Conservation (phyloP, 768 basidiomycete species). For the Candolleomyces efflorescens region DNA sequence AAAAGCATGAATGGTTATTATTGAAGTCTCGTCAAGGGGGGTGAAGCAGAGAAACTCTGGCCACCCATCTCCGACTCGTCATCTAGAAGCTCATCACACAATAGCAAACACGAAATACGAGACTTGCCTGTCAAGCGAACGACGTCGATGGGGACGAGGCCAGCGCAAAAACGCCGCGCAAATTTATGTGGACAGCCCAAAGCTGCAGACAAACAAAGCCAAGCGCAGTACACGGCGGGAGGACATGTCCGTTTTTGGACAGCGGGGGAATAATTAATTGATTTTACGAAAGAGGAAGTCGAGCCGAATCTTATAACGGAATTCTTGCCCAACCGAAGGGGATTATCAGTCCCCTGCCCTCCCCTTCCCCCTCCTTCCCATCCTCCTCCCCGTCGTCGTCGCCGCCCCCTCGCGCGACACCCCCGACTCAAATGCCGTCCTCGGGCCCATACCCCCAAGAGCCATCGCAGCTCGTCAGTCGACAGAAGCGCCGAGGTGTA, state of each 20-base stretch:
- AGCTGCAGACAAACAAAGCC: constrained; percentile 19
- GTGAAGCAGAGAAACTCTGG: constrained; percentile 57
- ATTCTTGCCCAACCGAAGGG: constrained; percentile 1
- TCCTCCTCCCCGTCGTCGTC: constrained; percentile 22
- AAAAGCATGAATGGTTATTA: constrained; percentile 91
- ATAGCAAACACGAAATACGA: constrained; percentile 13
- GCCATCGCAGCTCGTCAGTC: constrained; percentile 24
- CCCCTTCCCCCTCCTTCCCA: constrained; percentile 14
- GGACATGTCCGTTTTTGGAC: background rate
- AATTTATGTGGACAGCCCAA: constrained; percentile 7
- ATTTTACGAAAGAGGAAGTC: background rate
- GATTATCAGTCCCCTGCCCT: constrained; percentile 4
- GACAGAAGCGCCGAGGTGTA: constrained; percentile 49
- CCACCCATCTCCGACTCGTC: constrained; percentile 75
- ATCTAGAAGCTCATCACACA: constrained; percentile 46
- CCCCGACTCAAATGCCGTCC: constrained; percentile 10
- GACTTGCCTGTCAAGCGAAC: constrained; percentile 9
- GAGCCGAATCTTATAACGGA: background rate
- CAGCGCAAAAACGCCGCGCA: constrained; percentile 8
- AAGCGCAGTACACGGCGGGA: constrained; percentile 15
- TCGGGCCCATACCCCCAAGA: background rate
- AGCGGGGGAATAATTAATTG: background rate
- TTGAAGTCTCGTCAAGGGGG: constrained; percentile 58
- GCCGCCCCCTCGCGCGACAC: background rate
- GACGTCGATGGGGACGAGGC: constrained; percentile 9